Percentiles rank a stretch among this genome's conserved stretches.
Conservation (phyloP, 225 moss, liverwort and hornwort species). For the Pseudoscleropodium purum region DNA sequence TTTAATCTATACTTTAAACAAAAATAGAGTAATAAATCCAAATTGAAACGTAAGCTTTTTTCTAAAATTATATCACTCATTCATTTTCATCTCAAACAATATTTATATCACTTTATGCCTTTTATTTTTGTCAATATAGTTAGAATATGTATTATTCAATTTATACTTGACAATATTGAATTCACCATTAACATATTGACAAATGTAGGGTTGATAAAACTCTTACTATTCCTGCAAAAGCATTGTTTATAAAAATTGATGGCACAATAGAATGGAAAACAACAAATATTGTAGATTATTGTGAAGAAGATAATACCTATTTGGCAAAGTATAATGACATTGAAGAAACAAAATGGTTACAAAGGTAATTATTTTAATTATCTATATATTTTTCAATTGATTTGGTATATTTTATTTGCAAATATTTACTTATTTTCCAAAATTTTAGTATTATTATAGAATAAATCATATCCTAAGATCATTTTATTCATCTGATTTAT, state of each 20-base stretch:
- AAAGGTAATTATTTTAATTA: constrained; percentile 18
- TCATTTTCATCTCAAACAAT: background rate
- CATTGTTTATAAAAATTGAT: constrained; percentile 20
- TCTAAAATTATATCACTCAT: fast-evolving
- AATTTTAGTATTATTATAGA: too few relatives aligned
- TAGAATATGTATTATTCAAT: background rate
- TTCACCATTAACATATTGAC: too few relatives aligned
- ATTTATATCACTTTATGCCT: fast-evolving
- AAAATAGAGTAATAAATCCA: background rate
- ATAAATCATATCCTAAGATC: too few relatives aligned
- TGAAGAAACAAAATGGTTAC: constrained; percentile 56
- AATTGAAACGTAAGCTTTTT: background rate
- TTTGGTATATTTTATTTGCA: background rate
- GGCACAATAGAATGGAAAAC: constrained; percentile 55
- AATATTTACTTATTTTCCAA: background rate
- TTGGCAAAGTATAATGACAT: constrained; percentile 62
- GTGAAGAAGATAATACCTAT: constrained; percentile 40
- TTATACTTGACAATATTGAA: background rate
- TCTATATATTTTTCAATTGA: background rate
- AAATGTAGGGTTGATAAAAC: constrained; percentile 45
- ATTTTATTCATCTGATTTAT: background rate
- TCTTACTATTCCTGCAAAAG: constrained; percentile 21
- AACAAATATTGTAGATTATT: constrained; percentile 28
- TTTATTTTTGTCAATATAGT: fast-evolving
- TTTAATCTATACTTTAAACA: background rate